Conservation (phyloP, 352 stramenopile species). For the Thalassiosira ordinaria region DNA sequence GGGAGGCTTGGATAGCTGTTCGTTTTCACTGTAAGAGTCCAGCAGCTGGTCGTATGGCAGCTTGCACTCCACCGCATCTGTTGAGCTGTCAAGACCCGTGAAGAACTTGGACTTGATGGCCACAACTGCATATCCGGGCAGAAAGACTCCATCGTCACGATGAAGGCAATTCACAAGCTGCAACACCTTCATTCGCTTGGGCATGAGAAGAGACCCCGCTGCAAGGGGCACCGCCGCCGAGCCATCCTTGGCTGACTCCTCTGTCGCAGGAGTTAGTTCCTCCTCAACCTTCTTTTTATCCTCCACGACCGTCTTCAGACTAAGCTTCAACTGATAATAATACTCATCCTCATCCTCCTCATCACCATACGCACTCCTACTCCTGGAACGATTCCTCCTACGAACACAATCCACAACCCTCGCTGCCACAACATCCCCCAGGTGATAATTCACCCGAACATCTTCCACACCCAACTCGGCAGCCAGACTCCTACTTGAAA, state of each 20-base stretch:
- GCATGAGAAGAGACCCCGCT: conserved; percentile 69
- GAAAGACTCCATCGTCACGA: conserved; percentile 59
- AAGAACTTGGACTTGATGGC: conserved; percentile 83
- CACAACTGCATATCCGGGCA: conserved; percentile 82
- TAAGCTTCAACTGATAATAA: conserved; percentile 59
- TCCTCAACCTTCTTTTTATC: conserved; percentile 24
- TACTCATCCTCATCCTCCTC: conserved; percentile 53
- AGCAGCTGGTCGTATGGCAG: conserved; percentile 83
- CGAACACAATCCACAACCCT: conserved; percentile 56
- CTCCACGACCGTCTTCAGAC: conserved; percentile 57
- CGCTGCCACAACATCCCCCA: conserved; percentile 79
- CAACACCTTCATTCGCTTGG: conserved; percentile 81
- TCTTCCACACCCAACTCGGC: conserved; percentile 83
- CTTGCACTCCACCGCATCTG: conserved; percentile 74
- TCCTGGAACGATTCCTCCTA: conserved; percentile 52
- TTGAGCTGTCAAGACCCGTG: conserved; percentile 26
- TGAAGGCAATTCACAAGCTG: conserved; percentile 70
- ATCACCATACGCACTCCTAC: not conserved
- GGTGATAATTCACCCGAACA: conserved; percentile 71
- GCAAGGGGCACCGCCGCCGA: conserved; percentile 34
- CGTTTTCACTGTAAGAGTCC: conserved; percentile 66
- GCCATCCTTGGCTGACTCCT: conserved; percentile 1
- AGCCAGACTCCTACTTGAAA: conserved; percentile 88
- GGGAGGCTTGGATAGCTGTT: conserved; percentile 44
- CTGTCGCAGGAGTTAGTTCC: not conserved